Percentiles rank a stretch among this genome's conserved stretches.
phyloP scores from a whole-genome alignment of 2,329 filamentous ascomycete genomes.

The Aspergillus viridinutans region DNA sequence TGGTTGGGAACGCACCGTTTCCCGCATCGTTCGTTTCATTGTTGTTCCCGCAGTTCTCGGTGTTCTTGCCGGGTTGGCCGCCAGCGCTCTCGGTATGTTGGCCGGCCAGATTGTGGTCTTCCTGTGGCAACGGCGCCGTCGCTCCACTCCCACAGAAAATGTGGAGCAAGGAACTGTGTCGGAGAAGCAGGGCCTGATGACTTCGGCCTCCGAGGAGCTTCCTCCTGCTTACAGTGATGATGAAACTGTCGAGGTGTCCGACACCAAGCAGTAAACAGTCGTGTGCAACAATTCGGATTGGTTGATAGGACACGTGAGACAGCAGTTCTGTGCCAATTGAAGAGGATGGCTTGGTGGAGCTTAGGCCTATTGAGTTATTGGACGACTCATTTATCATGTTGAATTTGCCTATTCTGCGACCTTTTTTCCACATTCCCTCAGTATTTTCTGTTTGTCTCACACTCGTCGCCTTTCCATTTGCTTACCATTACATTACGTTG shows the following conservation, averaged over 20 bases:
- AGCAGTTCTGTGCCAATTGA: neutral
- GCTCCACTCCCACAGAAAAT: constrained; percentile 23
- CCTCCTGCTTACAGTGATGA: constrained; percentile 38
- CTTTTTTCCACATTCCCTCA: neutral
- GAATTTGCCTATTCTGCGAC: neutral
- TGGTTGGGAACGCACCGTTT: constrained; percentile 37
- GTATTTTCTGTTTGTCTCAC: neutral
- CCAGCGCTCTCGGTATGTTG: constrained; percentile 46
- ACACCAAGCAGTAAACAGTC: constrained; percentile 29
- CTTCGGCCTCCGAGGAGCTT: constrained; percentile 26
- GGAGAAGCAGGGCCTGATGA: constrained; percentile 43
- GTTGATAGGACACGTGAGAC: neutral
- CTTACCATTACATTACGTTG: too few relatives aligned
- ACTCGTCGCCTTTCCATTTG: too few relatives aligned
- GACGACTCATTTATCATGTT: neutral
- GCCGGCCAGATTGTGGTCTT: constrained; percentile 44
- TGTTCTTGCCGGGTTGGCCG: constrained; percentile 42
- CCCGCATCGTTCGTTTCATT: constrained; percentile 41
- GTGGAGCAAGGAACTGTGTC: constrained; percentile 34
- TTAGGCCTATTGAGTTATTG: neutral
- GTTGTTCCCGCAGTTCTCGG: constrained; percentile 45
- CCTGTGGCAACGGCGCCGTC: constrained; percentile 41
- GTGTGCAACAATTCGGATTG: neutral
- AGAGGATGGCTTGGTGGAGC: neutral
- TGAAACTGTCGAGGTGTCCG: constrained; percentile 20